These are phyloP conservation scores for Stagonosporopsis chrysanthemi DNA, from an alignment of 2,329 filamentous ascomycete genomes.

Conservation along the genomic window DNA sequence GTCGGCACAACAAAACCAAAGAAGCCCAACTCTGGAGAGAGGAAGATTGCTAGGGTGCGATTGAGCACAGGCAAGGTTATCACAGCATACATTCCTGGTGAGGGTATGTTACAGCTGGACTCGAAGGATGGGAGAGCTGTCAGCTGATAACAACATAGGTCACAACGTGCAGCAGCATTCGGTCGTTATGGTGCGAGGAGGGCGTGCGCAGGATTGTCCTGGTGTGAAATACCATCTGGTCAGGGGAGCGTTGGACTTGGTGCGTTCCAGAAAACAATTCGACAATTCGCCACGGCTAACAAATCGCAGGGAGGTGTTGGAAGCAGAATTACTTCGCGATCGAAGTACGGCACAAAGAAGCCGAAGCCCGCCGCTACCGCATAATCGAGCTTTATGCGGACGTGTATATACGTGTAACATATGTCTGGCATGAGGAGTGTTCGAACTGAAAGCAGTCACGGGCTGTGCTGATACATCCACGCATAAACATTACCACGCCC, in stretches of 20 bases:
- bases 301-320: slow-evolving; percentile 80
- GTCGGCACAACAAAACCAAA: slow-evolving; percentile 95
- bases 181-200: slow-evolving; percentile 93
- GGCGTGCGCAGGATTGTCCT: slow-evolving; percentile 94
- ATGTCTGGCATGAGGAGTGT: slow-evolving; percentile 37
- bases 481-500: not conserved
- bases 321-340: slow-evolving; percentile 81
- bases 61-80: slow-evolving; percentile 86
- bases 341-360: slow-evolving; percentile 99
- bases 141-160: slow-evolving; percentile 55
- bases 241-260: slow-evolving; percentile 89
- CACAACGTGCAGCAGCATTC: slow-evolving; percentile 99
- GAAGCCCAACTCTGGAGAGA: slow-evolving; percentile 97
- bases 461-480: slow-evolving; percentile 1
- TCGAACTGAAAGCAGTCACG: slow-evolving; percentile 18
- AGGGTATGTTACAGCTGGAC: slow-evolving; percentile 63
- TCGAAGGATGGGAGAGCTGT: slow-evolving; percentile 1
- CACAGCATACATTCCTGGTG: slow-evolving; percentile 93
- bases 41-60: slow-evolving; percentile 92
- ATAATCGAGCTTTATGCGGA: slow-evolving; percentile 21
- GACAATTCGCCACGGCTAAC: slow-evolving; percentile 29
- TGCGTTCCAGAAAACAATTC: slow-evolving; percentile 59
- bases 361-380: slow-evolving; percentile 70
- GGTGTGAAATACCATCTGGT: slow-evolving; percentile 97
- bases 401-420: slow-evolving; percentile 40